Base-by-base conservation (phyloP, 73 alveolate genomes). In the Effrenium voratum region DNA sequence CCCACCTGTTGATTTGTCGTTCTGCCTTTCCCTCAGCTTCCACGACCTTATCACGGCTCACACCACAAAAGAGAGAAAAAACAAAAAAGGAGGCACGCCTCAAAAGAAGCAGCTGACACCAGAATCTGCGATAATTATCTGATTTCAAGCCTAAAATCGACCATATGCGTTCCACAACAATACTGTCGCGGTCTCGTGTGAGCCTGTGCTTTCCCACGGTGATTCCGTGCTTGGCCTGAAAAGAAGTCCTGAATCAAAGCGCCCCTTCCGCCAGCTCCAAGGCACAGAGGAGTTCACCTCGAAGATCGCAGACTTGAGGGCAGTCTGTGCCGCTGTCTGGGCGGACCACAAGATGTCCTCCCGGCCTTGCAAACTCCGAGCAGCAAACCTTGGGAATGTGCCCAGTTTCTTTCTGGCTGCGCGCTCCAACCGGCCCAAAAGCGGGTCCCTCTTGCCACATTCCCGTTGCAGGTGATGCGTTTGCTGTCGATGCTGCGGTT, bases 21-120 rank as follows among this genome's bases (percentile, higher is more conserved):
- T 70, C 88, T 2, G 97, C 97, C 16, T 76, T 26, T 57, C 88
- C 41, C 87, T 90, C 97, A 2, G 97, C 97, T 5, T 86, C 87
- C 38, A 46, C 41, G 30, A 90, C 97, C 97, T 90, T n/a, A n/a
- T n/a, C n/a, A 55, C 22, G 68, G 22, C 12, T 22, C 12, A 15
- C 68, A 55, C 12, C 68, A 55, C 68, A 55, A 55, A 22, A 15
- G 12, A 55, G 30, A 12, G 22, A 55, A 55, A 55, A 55, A 55
- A 55, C 12, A 55, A 55, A 55, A 55, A 55, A 55, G 30, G 22
- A 22, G 12, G 22, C 68, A 55, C 68, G 12, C 22, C 68, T 55
- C 68, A 22, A 55, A 15, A 15, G 12, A 12, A 55, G 30, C 68
- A 55, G 22, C 30, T 55, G 30, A 55, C 68, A 55, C 22, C 68